Evolutionary conservation across 1,284 basidiomycete genomes (phyloP).

Genomic region (Rugosomyces carneus): DNA sequence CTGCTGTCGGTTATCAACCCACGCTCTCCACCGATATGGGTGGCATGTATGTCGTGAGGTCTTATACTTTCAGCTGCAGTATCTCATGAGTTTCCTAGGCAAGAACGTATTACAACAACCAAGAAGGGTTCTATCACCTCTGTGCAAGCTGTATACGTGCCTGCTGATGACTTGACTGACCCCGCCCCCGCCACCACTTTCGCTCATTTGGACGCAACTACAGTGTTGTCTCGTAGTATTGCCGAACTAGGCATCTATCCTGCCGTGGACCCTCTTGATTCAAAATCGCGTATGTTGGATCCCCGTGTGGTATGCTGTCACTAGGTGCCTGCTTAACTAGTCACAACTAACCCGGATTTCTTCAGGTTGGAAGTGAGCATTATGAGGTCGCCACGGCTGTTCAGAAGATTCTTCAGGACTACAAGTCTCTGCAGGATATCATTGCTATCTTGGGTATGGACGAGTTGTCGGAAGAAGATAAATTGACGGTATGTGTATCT

Average conservation of each 20-base stretch:
- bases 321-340: not conserved
- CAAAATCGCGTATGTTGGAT: slow-evolving; percentile 99
- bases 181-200: slow-evolving; percentile 99
- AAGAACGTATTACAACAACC: slow-evolving; percentile 98
- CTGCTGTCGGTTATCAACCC: slow-evolving; percentile 99
- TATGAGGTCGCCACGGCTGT: slow-evolving; percentile 93
- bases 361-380: slow-evolving; percentile 77
- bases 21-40: slow-evolving; percentile 99
- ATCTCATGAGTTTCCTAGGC: slow-evolving; percentile 40
- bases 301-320: slow-evolving; percentile 83
- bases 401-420: slow-evolving; percentile 98
- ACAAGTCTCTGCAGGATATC: slow-evolving; percentile 98
- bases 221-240: slow-evolving; percentile 97
- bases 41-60: slow-evolving; percentile 73
- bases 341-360: slow-evolving; percentile 1
- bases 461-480: slow-evolving; percentile 99
- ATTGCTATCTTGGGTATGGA: slow-evolving; percentile 99
- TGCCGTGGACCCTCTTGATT: slow-evolving; percentile 98
- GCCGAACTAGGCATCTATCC: slow-evolving; percentile 99
- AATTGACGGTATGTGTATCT: slow-evolving; percentile 74
- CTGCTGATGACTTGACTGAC: slow-evolving; percentile 99
- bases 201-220: slow-evolving; percentile 99
- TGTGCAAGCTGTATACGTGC: slow-evolving; percentile 99
- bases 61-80: slow-evolving; percentile 6
- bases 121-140: slow-evolving; percentile 99